These are phyloP conservation scores for Lactarius hengduanensis DNA, from an alignment of 768 basidiomycete species.

Conservation along the genomic window DNA sequence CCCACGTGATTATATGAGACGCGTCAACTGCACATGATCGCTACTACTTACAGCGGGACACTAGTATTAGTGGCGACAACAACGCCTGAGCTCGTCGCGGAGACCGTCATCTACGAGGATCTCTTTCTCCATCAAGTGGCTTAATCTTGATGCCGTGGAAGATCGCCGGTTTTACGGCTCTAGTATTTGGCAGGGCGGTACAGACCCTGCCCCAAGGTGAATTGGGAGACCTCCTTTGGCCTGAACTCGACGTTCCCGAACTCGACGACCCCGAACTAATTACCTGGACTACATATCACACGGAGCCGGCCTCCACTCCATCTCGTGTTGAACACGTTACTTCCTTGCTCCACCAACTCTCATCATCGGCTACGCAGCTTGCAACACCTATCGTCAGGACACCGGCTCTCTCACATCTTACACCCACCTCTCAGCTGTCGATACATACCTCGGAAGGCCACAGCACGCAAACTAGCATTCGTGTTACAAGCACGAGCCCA, in stretches of 20 bases:
- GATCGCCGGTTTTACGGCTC: slow-evolving; percentile 1
- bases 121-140: not conserved
- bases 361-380: slow-evolving; percentile 5
- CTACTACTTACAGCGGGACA: not conserved
- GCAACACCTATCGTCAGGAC: not conserved
- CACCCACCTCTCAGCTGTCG: not conserved
- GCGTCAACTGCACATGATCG: slow-evolving; percentile 3
- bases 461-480: slow-evolving; percentile 1
- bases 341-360: not conserved
- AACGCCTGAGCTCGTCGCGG: not conserved
- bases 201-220: slow-evolving; percentile 18
- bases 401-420: not conserved
- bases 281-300: slow-evolving; percentile 6
- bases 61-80: not conserved
- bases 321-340: slow-evolving; percentile 8
- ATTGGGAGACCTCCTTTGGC: slow-evolving; percentile 17
- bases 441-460: not conserved
- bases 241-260: slow-evolving; percentile 15
- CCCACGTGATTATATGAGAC: slow-evolving; percentile 12
- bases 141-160: slow-evolving; percentile 11
- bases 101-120: not conserved
- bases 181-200: slow-evolving; percentile 11
- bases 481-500: not conserved
- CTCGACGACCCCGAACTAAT: slow-evolving; percentile 11
- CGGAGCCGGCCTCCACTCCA: slow-evolving; percentile 27